These are phyloP conservation scores for Arctium lappa DNA, from an alignment of 129 eudicot species.

Conservation along the genomic window DNA sequence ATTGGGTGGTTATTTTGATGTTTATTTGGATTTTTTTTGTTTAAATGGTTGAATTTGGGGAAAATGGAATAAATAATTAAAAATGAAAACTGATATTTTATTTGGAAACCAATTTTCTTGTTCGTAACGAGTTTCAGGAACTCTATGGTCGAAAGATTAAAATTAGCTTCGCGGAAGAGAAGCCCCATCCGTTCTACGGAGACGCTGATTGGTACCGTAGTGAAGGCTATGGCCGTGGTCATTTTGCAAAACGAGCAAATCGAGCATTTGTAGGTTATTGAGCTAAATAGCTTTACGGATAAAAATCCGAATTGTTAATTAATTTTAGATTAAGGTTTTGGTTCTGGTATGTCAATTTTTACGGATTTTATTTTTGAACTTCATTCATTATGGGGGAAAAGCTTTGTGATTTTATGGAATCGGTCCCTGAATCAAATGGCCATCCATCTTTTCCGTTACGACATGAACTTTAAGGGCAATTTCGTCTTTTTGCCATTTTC, in stretches of 20 bases:
- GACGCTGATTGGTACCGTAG: conserved; percentile 15
- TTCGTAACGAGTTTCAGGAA: conserved; percentile 46
- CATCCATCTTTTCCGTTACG: too few species aligned
- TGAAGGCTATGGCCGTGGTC: conserved; percentile 13
- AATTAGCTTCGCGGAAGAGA: conserved; percentile 75
- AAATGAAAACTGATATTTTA: background rate
- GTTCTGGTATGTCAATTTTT: background rate
- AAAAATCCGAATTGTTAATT: background rate
- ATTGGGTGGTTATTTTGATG: background rate
- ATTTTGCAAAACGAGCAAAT: background rate
- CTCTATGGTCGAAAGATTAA: conserved; percentile 79
- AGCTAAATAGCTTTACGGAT: background rate
- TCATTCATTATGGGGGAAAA: background rate
- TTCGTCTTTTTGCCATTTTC: too few species aligned
- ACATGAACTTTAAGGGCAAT: too few species aligned
- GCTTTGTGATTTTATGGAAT: background rate
- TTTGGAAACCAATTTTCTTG: background rate
- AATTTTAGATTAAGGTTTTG: background rate
- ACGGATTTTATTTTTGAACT: background rate
- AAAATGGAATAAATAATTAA: background rate
- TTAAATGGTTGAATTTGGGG: background rate
- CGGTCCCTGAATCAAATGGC: too few species aligned
- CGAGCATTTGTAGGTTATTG: background rate
- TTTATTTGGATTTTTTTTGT: too few species aligned
- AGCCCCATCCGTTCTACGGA: conserved; percentile 40